Evolutionary conservation across 495 filamentous ascomycete genomes (phyloP), one percentile per base, ranked within the genome.

Genomic region (Hypoxylon fuscum): DNA sequence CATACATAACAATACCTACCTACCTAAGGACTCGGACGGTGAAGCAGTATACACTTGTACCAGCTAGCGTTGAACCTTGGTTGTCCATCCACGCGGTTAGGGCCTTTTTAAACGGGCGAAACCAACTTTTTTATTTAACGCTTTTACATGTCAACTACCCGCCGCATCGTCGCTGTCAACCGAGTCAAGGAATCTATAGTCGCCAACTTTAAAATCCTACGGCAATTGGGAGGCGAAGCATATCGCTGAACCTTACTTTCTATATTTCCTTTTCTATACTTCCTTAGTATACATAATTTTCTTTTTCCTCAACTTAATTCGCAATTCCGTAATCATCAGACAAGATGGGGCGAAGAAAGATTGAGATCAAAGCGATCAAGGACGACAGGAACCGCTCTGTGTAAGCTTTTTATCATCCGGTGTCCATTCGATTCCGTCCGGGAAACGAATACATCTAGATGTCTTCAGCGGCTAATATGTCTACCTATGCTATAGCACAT

Each of bases 341-440:
- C 80, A 77, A 69, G 37, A 88, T 88, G 85, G 85, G 85, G 64
- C 79, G 85, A 67, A 83, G 85, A 81, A 88, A 88, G 88, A 98
- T 98, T 74, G 95, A 97, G 80, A 98, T 98, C 84, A 98, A 98
- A 81, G 90, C 96, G 52, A 98, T 98, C 83, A 97, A 96, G 80
- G 95, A 98, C 87, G 95, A 98, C 75, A 86, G 95, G 71, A 98
- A 98, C 73, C 92, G 95, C 72, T 97, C 94, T 64, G 95, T 97
- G 94, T 97, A 91, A 81, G 93, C 84, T 61, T 41, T 37, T 40
- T 20, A 40, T 5, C 10, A 3, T 37, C 34, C 12, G 11, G 34
- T 5, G 2, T 4, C n/a, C n/a, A 37, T 20, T 20, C 37, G 37
- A 40, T 40, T 2, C 37, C 37, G 1, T 40, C 37, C 8, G 25